phyloP scores from a whole-genome alignment of 352 stramenopile genomes.

The Peronospora tabacina region DNA sequence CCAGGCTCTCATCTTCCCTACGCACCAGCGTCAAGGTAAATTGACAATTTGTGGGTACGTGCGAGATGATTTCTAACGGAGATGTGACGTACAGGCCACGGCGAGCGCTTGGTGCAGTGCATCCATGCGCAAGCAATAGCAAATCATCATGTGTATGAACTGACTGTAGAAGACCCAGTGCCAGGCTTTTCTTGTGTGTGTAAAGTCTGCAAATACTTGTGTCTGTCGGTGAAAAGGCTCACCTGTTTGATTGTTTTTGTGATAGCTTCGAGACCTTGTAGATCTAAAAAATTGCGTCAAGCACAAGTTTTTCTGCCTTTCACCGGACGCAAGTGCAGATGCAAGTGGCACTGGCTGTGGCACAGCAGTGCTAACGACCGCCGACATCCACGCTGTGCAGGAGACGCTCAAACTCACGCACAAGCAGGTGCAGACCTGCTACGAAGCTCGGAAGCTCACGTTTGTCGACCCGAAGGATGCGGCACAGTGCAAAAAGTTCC shows the following conservation, averaged over 20 bases:
- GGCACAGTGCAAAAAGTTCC: constrained; percentile 50
- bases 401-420: constrained; percentile 72
- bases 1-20: constrained; percentile 72
- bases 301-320: constrained; percentile 52
- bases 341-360: constrained; percentile 24
- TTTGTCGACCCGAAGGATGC: constrained; percentile 49
- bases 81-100: constrained; percentile 39
- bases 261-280: constrained; percentile 64
- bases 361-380: constrained; percentile 33
- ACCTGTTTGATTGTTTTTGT: neutral
- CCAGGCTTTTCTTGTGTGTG: constrained; percentile 60
- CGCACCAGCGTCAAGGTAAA: constrained; percentile 70
- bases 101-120: constrained; percentile 60
- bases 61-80: neutral
- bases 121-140: constrained; percentile 50
- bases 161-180: constrained; percentile 81
- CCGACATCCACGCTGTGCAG: constrained; percentile 58
- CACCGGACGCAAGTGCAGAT: constrained; percentile 21
- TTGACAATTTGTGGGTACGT: neutral
- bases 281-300: constrained; percentile 54
- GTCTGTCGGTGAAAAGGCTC: neutral
- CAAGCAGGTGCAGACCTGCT: constrained; percentile 71
- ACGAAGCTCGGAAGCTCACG: constrained; percentile 62
- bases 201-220: constrained; percentile 5
- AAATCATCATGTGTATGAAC: constrained; percentile 58